Evolutionary conservation across 495 filamentous ascomycete species (phyloP).

Genomic region (Entonaema liquescens): DNA sequence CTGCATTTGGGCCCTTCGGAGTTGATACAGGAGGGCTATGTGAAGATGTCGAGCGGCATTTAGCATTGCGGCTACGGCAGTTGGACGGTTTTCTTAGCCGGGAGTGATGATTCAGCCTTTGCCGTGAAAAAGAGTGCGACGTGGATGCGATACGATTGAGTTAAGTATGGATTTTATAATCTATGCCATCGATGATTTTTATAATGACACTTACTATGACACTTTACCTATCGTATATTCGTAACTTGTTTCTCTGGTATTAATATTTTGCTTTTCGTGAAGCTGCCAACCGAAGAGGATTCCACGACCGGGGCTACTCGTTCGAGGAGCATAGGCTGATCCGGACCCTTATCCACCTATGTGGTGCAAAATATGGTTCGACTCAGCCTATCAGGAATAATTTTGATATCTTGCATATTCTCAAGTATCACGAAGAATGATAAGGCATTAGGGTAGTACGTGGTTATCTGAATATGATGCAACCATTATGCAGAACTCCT

Average conservation of each 20-base stretch:
- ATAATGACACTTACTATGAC: background rate
- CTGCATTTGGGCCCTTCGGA: slow-evolving; percentile 40
- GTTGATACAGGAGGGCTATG: slow-evolving; percentile 28
- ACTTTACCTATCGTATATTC: background rate
- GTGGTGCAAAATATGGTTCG: background rate
- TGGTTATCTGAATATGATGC: slow-evolving; percentile 23
- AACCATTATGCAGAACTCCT: background rate
- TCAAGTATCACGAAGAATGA: background rate
- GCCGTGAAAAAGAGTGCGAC: background rate
- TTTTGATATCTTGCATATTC: slow-evolving; percentile 25
- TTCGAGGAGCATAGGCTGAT: background rate
- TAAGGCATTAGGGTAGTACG: slow-evolving; percentile 4
- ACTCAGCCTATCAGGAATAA: slow-evolving; percentile 12
- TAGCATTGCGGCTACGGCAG: slow-evolving; percentile 12
- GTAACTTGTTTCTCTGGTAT: background rate
- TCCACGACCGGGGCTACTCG: background rate
- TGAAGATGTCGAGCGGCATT: slow-evolving; percentile 22
- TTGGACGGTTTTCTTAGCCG: slow-evolving; percentile 9
- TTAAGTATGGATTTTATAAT: slow-evolving; percentile 8
- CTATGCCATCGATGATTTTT: background rate
- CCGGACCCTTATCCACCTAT: background rate
- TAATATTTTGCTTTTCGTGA: background rate
- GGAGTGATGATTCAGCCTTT: slow-evolving; percentile 3
- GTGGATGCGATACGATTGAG: background rate
- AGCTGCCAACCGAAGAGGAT: background rate